A percentile compares a stretch with the other conserved stretches of the same genome.
These are phyloP conservation scores for Neopestalotiopsis rosae DNA, from an alignment of 2,329 filamentous ascomycete species.

Conservation along the genomic window DNA sequence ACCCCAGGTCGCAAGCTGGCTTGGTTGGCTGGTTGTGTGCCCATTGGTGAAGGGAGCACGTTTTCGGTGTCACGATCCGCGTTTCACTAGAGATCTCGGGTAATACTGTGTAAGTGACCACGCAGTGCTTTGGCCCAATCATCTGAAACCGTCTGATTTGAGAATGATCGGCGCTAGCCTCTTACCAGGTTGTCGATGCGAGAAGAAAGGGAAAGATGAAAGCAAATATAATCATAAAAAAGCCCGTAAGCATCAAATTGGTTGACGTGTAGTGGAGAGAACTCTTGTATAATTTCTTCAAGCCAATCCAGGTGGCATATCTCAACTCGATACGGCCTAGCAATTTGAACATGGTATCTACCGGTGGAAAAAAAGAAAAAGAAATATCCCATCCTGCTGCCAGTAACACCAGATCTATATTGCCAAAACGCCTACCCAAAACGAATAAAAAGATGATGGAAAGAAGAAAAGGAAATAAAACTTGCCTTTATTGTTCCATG, in stretches of 20 bases:
- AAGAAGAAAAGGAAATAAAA: background rate
- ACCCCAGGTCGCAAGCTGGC: background rate
- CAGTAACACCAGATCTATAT: constrained; percentile 1
- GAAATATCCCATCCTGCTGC: constrained; percentile 3
- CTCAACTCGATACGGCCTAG: background rate
- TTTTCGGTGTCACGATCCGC: constrained; percentile 10
- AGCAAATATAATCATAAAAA: background rate
- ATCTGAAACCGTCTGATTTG: constrained; percentile 18
- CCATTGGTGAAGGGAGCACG: background rate
- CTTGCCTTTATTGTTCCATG: constrained; percentile 15
- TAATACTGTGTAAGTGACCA: background rate
- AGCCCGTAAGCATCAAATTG: constrained; percentile 7
- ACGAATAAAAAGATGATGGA: background rate
- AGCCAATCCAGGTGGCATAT: background rate
- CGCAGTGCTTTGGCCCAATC: constrained; percentile 10
- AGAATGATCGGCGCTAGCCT: constrained; percentile 9
- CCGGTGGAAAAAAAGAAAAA: background rate
- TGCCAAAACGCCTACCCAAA: constrained; percentile 1
- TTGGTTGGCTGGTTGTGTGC: background rate
- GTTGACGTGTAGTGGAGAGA: background rate
- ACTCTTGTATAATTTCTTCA: background rate
- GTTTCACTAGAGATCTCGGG: constrained; percentile 9
- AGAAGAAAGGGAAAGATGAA: background rate
- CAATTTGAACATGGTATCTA: background rate
- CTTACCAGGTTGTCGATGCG: background rate